Percentiles rank a stretch among this genome's conserved stretches.
Conservation (phyloP, 1,139 yeast species). For the Fermentozyma sake region DNA sequence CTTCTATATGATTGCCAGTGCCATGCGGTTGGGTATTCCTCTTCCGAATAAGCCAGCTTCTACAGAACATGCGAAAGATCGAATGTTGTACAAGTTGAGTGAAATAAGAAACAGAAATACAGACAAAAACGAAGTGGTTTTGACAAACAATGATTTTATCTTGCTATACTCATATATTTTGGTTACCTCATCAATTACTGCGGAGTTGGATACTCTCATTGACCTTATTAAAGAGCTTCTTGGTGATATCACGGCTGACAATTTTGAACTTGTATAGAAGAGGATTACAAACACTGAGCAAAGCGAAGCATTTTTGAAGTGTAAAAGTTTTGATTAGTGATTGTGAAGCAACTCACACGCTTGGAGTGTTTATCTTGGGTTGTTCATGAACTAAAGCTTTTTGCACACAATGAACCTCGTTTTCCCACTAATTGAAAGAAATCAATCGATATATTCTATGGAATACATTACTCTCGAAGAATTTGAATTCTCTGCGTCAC, state of each 20-base stretch:
- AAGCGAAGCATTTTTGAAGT: too few species aligned
- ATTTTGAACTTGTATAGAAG: slow-evolving; percentile 35
- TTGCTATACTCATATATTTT: slow-evolving; percentile 69
- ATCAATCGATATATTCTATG: too few species aligned
- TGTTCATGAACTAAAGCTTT: neutral
- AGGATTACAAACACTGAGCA: too few species aligned
- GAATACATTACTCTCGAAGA: too few species aligned
- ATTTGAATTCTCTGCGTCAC: too few species aligned
- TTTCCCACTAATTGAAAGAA: too few species aligned
- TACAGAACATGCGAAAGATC: slow-evolving; percentile 69
- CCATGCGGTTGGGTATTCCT: slow-evolving; percentile 72
- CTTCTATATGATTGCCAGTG: slow-evolving; percentile 75
- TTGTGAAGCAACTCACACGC: too few species aligned
- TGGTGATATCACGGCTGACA: slow-evolving; percentile 60
- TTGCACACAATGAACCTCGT: neutral
- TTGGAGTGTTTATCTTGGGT: too few species aligned
- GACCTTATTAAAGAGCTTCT: slow-evolving; percentile 50
- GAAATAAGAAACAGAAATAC: slow-evolving; percentile 11
- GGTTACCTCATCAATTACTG: slow-evolving; percentile 64
- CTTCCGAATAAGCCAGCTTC: slow-evolving; percentile 75
- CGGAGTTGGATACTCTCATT: slow-evolving; percentile 59
- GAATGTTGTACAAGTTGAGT: slow-evolving; percentile 60
- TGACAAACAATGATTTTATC: slow-evolving; percentile 66
- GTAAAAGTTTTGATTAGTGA: too few species aligned
- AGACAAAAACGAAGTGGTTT: slow-evolving; percentile 13